These are phyloP conservation scores for Fusarium sp. DNA, from an alignment of 2,329 filamentous ascomycete species.

Conservation along the genomic window DNA sequence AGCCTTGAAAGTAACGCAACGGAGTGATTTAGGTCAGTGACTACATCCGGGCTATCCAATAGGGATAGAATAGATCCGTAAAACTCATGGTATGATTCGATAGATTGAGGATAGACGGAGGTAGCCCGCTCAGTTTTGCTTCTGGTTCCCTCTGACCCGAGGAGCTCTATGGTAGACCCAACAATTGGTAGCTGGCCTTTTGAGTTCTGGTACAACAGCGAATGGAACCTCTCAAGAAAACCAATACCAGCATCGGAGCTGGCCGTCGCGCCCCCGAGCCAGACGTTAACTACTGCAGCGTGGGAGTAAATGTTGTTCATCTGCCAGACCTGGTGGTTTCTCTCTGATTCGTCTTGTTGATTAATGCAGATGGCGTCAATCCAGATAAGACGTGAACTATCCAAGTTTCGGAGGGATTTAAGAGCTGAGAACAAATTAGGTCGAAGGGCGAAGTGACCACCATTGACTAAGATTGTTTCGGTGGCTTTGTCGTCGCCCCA, in stretches of 20 bases:
- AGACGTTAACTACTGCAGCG: slow-evolving; percentile 5
- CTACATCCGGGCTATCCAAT: neutral
- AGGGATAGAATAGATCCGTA: slow-evolving; percentile 7
- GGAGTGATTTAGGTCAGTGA: neutral
- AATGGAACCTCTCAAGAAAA: neutral
- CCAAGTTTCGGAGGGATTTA: neutral
- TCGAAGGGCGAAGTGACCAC: neutral
- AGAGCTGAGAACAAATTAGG: slow-evolving; percentile 11
- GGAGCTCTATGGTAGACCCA: neutral
- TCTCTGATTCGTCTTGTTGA: neutral
- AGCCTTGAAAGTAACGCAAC: slow-evolving; percentile 3
- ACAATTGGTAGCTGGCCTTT: neutral
- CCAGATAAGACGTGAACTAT: neutral
- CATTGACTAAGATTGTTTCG: neutral
- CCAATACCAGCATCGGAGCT: neutral
- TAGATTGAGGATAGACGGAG: neutral
- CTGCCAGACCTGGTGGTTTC: slow-evolving; percentile 3
- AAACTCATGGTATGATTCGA: slow-evolving; percentile 4
- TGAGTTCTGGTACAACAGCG: neutral
- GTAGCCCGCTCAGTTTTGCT: neutral
- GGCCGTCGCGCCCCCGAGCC: slow-evolving; percentile 1
- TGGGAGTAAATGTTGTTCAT: slow-evolving; percentile 21
- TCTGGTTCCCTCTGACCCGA: neutral
- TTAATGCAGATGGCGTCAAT: slow-evolving; percentile 19
- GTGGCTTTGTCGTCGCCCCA: slow-evolving; percentile 9